Percentiles rank a stretch among this genome's conserved stretches.
Conservation (phyloP, 2,329 filamentous ascomycete genomes). For the Cladosporium colombiae region DNA sequence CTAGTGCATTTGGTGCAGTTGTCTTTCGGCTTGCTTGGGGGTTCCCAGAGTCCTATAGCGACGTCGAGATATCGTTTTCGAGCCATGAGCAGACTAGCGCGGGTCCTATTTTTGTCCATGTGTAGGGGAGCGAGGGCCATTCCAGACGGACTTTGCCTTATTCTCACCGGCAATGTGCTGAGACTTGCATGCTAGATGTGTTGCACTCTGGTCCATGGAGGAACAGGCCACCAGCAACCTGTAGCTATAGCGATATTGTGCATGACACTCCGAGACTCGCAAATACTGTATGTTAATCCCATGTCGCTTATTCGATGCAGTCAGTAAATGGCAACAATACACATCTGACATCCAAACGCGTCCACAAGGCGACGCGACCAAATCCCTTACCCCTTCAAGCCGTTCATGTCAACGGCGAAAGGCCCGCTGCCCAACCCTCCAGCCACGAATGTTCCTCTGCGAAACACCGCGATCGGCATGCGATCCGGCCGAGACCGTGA, state of each 20-base stretch:
- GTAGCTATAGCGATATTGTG: constrained; percentile 13
- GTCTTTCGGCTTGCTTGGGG: not conserved
- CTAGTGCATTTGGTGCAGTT: not conserved
- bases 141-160: not conserved
- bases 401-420: constrained; percentile 4
- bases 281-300: not conserved
- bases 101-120: not conserved
- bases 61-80: not conserved
- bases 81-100: constrained; percentile 9
- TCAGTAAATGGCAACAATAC: not conserved
- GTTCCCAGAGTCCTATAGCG: constrained; percentile 1
- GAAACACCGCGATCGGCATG: not conserved
- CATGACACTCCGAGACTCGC: not conserved
- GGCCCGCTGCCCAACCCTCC: constrained; percentile 1
- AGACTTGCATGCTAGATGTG: constrained; percentile 1
- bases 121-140: constrained; percentile 4
- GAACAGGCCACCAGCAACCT: not conserved
- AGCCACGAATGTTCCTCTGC: constrained; percentile 1
- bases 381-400: constrained; percentile 1
- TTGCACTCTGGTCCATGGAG: not conserved
- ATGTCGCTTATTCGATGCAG: not conserved
- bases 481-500: not conserved
- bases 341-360: not conserved
- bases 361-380: constrained; percentile 1
- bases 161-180: not conserved